Conservation (phyloP, 768 basidiomycete genomes). For the Boletus pseudopeckii region DNA sequence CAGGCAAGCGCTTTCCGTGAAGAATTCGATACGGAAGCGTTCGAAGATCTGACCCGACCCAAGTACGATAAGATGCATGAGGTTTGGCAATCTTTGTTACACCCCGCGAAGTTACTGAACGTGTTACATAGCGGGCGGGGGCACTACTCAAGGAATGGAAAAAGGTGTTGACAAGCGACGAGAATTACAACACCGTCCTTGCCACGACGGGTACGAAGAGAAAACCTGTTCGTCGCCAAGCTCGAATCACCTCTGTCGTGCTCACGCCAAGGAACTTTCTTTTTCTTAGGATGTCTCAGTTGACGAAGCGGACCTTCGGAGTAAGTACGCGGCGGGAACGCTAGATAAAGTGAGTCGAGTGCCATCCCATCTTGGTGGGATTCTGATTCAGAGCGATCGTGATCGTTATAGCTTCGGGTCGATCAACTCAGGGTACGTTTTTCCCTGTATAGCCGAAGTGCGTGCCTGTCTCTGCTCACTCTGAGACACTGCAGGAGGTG, state of each 20-base stretch:
- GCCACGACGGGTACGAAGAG: conserved; percentile 58
- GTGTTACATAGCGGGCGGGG: conserved; percentile 56
- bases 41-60: conserved; percentile 81
- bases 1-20: conserved; percentile 92
- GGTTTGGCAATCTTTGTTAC: conserved; percentile 37
- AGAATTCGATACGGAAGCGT: conserved; percentile 72
- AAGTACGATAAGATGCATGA: conserved; percentile 76
- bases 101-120: not conserved
- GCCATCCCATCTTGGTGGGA: not conserved
- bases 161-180: conserved; percentile 54
- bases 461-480: not conserved
- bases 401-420: conserved; percentile 56
- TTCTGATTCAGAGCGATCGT: conserved; percentile 7
- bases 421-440: conserved; percentile 70
- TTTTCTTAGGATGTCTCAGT: conserved; percentile 53
- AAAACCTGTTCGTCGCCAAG: conserved; percentile 53
- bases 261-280: not conserved
- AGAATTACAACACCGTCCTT: conserved; percentile 53
- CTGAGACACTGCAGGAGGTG: conserved; percentile 51
- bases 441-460: not conserved
- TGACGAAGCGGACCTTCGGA: conserved; percentile 72
- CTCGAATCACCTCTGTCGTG: not conserved
- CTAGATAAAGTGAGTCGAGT: conserved; percentile 58
- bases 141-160: conserved; percentile 71
- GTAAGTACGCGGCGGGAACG: conserved; percentile 54